Base-by-base conservation (phyloP, 768 basidiomycete genomes). In the Lentinus tigrinus region DNA sequence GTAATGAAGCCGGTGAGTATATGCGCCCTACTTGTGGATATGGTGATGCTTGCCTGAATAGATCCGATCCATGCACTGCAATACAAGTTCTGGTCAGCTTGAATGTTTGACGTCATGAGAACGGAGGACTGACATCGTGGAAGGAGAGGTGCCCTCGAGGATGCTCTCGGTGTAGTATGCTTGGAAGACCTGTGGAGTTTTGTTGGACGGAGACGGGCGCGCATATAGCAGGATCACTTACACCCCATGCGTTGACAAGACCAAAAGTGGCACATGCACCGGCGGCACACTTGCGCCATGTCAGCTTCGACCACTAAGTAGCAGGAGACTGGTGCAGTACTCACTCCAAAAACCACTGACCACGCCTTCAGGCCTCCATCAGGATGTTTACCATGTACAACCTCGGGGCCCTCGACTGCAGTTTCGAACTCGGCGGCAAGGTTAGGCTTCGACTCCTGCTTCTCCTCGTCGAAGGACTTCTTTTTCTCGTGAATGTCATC, bases 1-100 rank as follows among this genome's bases (percentile, higher is more conserved):
- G n/a, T n/a, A 34, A 17, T 47, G 10, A n/a, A 42, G 27, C 19
- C 9, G 27, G 50, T 24, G 10, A n/a, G 42, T 28, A 49, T 31
- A 52, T 38, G 47, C 10, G 52, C 17, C 48, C 28, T 26, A 38
- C 47, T 49, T 26, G 44, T 16, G 39, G 46, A 3, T n/a, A 11
- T 19, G 5, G 31, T 23, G 11, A 14, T 3, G 44, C 57, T 8
- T 44, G 84, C 88, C 74, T 90, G 89, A 24, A 85, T 73, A 0
- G 89, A 91, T 5, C 90, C 89, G 34, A 92, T 91, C 89, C 89
- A 92, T 42, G 89, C 82, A 44, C 89, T 90, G 58, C 7, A 14
- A n/a, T 90, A 58, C 7, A 14, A n/a, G 7, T 36, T 63, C 34
- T 61, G 23, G 9, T 26, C 19, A 48, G 28, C 13, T 27, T 38